Base-by-base conservation (phyloP, 2,329 filamentous ascomycete genomes). In the Cercospora berteroae region DNA sequence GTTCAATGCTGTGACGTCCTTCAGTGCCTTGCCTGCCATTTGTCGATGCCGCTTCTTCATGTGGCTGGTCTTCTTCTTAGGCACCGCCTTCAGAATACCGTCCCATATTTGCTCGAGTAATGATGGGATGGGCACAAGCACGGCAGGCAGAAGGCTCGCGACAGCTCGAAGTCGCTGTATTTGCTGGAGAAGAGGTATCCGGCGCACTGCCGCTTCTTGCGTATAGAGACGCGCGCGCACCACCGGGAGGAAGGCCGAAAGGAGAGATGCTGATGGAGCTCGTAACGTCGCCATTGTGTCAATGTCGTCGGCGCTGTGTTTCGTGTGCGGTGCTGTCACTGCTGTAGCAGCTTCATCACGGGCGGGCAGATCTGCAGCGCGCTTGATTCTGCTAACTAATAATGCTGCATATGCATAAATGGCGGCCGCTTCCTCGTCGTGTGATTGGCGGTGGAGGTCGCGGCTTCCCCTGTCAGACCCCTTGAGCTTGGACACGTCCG, bases 51-150 rank as follows among this genome's bases (percentile, higher is more conserved):
- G 87, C 85, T 93, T 97, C 84, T 95, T 97, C 84, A 92, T 92
- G 80, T 99, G 93, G 50, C 94, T 97, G 36, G 93, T 96, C 87
- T 98, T 99, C 84, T 97, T 98, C 86, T 99, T 99, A 5, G 95
- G 95, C 16, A 98, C 95, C 1, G 95, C 95, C 72, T 89, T 89
- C 73, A 99, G 85, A 56, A 99, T 87, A 5, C 92, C 93, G 73
- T 97, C 94, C 94, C 94, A 98, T 75, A 99, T 89, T 70, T 91
- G 91, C 65, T 87, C 89, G 23, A 97, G 81, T n/a, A 93, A 77
- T 5, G 86, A 86, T 5, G 91, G 89, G 61, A 94, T 83, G 60
- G 90, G 88, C 44, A 90, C 79, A 6, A 87, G 82, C 68, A 89
- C 81, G 16, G 86, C 81, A 33, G 88, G 71, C 83, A 84, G 66